Base-by-base conservation (phyloP, 2,329 filamentous ascomycete species). In the Aspergillus phoenicis region DNA sequence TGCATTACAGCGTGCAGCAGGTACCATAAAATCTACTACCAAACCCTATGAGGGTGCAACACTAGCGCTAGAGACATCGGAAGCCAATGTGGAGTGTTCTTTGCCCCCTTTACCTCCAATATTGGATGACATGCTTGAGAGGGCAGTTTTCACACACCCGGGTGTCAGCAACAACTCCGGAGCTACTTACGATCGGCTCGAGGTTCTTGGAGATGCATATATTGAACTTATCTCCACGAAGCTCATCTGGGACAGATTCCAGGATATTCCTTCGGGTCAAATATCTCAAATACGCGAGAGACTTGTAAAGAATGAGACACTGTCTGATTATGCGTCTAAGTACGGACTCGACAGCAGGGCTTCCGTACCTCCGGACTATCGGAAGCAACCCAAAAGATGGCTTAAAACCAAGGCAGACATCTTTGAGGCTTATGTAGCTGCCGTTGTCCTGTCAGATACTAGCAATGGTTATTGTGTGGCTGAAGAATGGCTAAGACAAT, bases 341-440 rank as follows among this genome's bases (percentile, higher is more conserved):
- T 98, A 97, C 72, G 85, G 84, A 0, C 85, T 97, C 66, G 84
- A 91, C 52, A 81, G 85, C 67, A 84, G 83, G 33, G 84, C 90
- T 7, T 82, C 81, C 28, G 78, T 90, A 2, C 89, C 84, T 1
- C 64, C 67, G 11, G 82, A 83, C 64, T 63, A 78, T 78, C 24
- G 70, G 64, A 51, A 76, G 70, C 55, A 83, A 70, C 59, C 76
- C 71, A 71, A 88, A 84, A 72, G 84, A 83, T 82, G 85, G 62
- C 84, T 80, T 13, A 97, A 97, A 75, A 87, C 92, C 8, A 82
- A 90, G 59, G 93, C 89, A 8, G 94, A 98, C 72, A 84, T 97
- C 17, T 96, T 97, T 69, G 94, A 98, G 74, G 90, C 94, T 0
- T 97, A 96, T 68, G 86, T 96, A 15, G 93, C 90, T 8, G 93